A percentile compares a stretch with the other conserved stretches of the same genome.
Conservation (phyloP, 2,329 filamentous ascomycete species). For the Fusarium sp. region DNA sequence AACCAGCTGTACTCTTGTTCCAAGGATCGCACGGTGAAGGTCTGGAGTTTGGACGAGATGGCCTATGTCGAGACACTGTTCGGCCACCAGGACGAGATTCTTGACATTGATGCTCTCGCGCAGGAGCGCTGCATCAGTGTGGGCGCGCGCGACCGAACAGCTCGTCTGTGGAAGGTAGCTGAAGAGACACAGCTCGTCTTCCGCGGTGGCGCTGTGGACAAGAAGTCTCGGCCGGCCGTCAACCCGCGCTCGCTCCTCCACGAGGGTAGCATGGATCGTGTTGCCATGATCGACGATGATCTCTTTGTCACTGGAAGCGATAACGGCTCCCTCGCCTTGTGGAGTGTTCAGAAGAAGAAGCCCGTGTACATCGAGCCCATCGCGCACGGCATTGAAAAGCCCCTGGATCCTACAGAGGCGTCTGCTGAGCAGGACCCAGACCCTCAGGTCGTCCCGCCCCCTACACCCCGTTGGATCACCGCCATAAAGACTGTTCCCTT, state of each 20-base stretch:
- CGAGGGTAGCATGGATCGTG: constrained; percentile 90
- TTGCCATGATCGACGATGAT: constrained; percentile 89
- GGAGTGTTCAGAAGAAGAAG: constrained; percentile 95
- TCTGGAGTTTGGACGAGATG: constrained; percentile 92
- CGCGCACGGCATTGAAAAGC: constrained; percentile 86
- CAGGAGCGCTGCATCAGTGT: constrained; percentile 93
- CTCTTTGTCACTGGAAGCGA: constrained; percentile 95
- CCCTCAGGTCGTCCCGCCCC: constrained; percentile 68
- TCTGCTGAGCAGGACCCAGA: constrained; percentile 79
- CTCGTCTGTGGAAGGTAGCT: constrained; percentile 93
- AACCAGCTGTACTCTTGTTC: constrained; percentile 95
- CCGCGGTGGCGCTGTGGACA: constrained; percentile 79
- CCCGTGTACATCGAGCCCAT: constrained; percentile 82
- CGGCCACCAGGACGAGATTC: constrained; percentile 91
- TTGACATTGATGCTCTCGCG: constrained; percentile 84
- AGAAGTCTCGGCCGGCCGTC: constrained; percentile 58
- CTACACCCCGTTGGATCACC: constrained; percentile 89
- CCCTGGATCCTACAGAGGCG: constrained; percentile 74
- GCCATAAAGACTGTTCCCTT: constrained; percentile 88
- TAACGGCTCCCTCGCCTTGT: constrained; percentile 87
- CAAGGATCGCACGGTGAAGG: constrained; percentile 92
- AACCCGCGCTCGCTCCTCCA: constrained; percentile 68
- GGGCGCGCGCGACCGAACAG: constrained; percentile 90
- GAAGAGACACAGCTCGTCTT: constrained; percentile 97
- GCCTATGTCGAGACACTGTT: constrained; percentile 97